Conservation (phyloP, 2,329 filamentous ascomycete species). For the Sporothrix inflata region DNA sequence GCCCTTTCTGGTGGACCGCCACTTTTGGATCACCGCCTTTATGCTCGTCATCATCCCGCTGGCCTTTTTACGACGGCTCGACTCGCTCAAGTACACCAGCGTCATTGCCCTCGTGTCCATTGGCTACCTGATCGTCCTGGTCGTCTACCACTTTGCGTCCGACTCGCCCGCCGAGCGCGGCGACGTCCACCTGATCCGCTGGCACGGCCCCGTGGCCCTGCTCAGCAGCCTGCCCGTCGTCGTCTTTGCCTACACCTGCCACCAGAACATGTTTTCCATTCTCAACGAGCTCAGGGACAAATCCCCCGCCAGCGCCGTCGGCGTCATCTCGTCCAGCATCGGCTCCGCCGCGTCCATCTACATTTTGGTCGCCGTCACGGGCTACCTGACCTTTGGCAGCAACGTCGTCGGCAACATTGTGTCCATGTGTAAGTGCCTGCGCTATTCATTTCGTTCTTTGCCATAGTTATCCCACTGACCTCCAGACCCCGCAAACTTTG, state of each 20-base stretch:
- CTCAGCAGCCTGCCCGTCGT: conserved; percentile 91
- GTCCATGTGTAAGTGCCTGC: conserved; percentile 72
- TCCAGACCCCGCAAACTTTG: conserved; percentile 69
- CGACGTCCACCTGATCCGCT: conserved; percentile 72
- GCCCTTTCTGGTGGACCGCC: conserved; percentile 80
- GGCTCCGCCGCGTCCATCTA: conserved; percentile 87
- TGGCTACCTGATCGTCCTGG: conserved; percentile 87
- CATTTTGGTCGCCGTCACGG: conserved; percentile 88
- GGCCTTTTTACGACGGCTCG: conserved; percentile 85
- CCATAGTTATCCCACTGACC: background rate
- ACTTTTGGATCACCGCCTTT: conserved; percentile 98
- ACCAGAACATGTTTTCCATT: conserved; percentile 99
- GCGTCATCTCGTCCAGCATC: conserved; percentile 81
- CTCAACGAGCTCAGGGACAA: conserved; percentile 91
- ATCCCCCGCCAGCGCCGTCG: conserved; percentile 73
- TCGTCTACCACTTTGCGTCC: conserved; percentile 87
- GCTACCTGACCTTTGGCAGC: conserved; percentile 94
- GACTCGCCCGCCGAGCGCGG: conserved; percentile 76
- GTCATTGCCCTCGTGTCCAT: conserved; percentile 90
- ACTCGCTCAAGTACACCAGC: conserved; percentile 97
- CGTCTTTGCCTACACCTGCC: conserved; percentile 98
- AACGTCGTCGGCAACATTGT: conserved; percentile 91
- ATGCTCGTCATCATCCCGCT: conserved; percentile 96
- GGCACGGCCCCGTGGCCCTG: conserved; percentile 76
- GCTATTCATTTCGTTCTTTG: background rate